Evolutionary conservation across 2,329 filamentous ascomycete genomes (phyloP), one percentile per base, ranked within the genome.

Genomic region (Samsoniella hepiali): DNA sequence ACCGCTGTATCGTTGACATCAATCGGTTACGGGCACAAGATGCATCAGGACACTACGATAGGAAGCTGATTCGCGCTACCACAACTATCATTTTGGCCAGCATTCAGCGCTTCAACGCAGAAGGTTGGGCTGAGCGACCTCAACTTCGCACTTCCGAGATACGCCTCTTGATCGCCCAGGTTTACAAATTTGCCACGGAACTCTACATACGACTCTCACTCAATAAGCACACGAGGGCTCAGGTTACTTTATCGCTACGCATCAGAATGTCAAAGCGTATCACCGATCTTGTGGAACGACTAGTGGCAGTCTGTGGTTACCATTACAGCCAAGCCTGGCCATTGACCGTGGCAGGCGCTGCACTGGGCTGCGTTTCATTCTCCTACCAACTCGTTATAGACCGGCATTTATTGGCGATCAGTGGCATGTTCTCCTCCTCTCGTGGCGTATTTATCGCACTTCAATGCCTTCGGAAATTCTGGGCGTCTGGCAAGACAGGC

Each of bases 1-100:
- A 54, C 15, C 50, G 50, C 31, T 54, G 50, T n/a, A 15, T 54
- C 32, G 50, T 54, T 22, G 50, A 54, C 32, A 54, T 54, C 34
- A 54, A 54, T 27, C 11, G 50, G 32, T 32, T 54, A 38, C 22
- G 50, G 50, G 50, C 32, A 38, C 50, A 54, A 6, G 4, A 22
- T 11, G 32, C n/a, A 6, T 36, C 34, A 36, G n/a, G 32, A 17
- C 3, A 54, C 9, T 22, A 7, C n/a, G 9, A 36, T 9, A 17
- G 27, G 4, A 13, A 13, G 32, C 38, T 27, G 7, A 38, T 54
- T 29, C 50, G 50, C 2, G 50, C 50, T 36, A 32, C 50, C 9
- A n/a, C 22, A n/a, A n/a, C 44, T 15, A 11, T 27, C 22, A 15
- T 51, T 36, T 5, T 38, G 5, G 34, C 31, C n/a, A 54, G 17